Evolutionary conservation across 495 filamentous ascomycete species (phyloP), one percentile per base, ranked within the genome.

Genomic region (Gamarada debralockiae): DNA sequence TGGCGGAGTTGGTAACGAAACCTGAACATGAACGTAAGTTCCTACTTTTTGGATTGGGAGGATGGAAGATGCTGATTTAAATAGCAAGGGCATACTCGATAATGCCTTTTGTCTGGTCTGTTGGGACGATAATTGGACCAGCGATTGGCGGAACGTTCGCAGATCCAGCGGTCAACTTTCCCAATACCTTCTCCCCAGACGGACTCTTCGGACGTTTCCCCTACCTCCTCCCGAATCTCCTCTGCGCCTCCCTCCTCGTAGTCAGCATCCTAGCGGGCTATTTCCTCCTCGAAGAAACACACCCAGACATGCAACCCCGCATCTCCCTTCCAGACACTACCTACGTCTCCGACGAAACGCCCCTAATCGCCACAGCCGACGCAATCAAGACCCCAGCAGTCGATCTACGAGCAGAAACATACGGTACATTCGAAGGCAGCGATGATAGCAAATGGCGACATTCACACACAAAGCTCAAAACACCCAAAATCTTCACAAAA

Each of bases 271-370:
- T 85, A 20, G 78, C 95, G 47, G 93, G 93, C 27, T 74, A 92
- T 40, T 66, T 98, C 33, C 97, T 97, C 66, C 73, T 98, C 52
- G 90, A 97, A 70, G 93, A 98, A 71, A 97, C 93, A 5, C 95
- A 97, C 63, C 83, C 84, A 48, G 84, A 92, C 61, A 58, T 63
- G 57, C 54, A 57, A 25, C 60, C 57, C 3, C 38, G 57, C 13
- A 40, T 59, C 24, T 22, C 40, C 22, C 52, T 59, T 3, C 58
- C 58, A 21, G 57, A 60, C 20, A 52, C 53, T 2, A 63, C 60
- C 12, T 63, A 63, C 27, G 36, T 53, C 3, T 60, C 57, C 0
- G 60, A 63, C 2, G 53, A 63, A 40, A 63, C 60, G 1, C 60
- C 60, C 13, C 40, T 63, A 1, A 46, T 63, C 13, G 50, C 50